Evolutionary conservation across 768 basidiomycete species (phyloP), one percentile per base, ranked within the genome.

Genomic region (Lactifluus pinguis): DNA sequence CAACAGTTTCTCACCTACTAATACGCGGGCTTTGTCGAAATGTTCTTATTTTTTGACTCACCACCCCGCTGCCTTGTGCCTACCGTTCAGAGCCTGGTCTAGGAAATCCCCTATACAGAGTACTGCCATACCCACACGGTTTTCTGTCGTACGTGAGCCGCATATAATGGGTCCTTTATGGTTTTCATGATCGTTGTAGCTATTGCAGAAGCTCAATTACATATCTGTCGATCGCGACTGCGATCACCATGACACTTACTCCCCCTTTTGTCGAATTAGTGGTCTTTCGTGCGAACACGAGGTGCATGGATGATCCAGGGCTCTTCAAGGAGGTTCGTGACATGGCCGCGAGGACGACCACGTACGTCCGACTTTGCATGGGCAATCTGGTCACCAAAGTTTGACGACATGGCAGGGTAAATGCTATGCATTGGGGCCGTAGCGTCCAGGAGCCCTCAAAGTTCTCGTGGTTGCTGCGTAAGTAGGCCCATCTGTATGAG

Each of bases 311-410:
- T 3, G 53, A 60, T 29, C 30, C 30, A 17, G 50, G 15, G 17
- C 51, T 53, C 17, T 60, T 60, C 52, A 36, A 53, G 44, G 51
- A 52, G 34, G 41, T 52, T 9, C 59, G 59, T 45, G 52, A 60
- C 32, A 19, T 41, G 3, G 59, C 36, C 36, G 53, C 53, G 2
- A 36, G 42, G 10, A 60, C 42, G 5, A 42, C 38, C 9, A 44
- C 34, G 59, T 60, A 45, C 25, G 57, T 52, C 25, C 15, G 11
- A n/a, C 14, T 25, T 10, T 36, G 52, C 3, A 13, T 32, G 13
- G 17, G 47, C 17, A 42, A 42, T 32, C 17, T 45, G 4, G 5
- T 4, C 6, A 17, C 41, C 17, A 19, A 21, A 14, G 11, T 11
- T 36, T 53, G 11, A 53, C 19, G 5, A 30, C 25, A 7, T 29